Evolutionary conservation across 371 early-diverging fungal genomes (phyloP), one percentile per base, ranked within the genome.

Genomic region (Mucor indicus): DNA sequence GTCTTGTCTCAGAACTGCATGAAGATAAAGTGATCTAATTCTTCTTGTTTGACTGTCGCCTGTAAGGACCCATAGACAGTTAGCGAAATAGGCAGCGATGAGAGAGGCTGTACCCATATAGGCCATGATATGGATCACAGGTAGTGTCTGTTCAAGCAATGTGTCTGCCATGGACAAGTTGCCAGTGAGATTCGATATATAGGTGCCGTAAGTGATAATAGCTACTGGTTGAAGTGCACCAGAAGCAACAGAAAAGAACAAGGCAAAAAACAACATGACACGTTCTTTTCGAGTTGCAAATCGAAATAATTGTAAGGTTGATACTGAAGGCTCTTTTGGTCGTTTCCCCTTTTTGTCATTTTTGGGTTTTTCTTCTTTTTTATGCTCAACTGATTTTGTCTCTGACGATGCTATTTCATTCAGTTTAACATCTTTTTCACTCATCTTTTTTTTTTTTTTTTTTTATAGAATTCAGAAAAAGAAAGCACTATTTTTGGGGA

Each of bases 1-100:
- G 29, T 94, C 88, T 61, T 94, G 93, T 9, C 85, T 77, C 25
- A 96, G 61, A 23, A 91, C 69, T 0, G 90, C 64, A 31, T 66
- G 69, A 40, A 91, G 79, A 35, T 27, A 27, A 7, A 27, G 29
- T 11, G 29, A 27, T 11, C 29, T 5, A 27, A 27, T 27, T 27
- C 29, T 5, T 27, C 29, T 5, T 27, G 29, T 27, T 27, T 27
- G 29, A 27, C 29, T 27, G 11, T 27, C 29, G 11, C 29, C 29
- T 27, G 29, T 83, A 89, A 48, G 19, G 56, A 47, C 16, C 29
- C 29, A 27, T 27, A 27, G 11, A 27, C 29, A 27, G 5, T 27
- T 5, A 27, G 57, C 50, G 21, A 53, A 22, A 37, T 67, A 67
- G 0, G 57, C 45, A 24, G 56, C 57, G 12, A 62, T 47, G 1